phyloP scores from a whole-genome alignment of 306 rosid species.

The Quercus bicolor region DNA sequence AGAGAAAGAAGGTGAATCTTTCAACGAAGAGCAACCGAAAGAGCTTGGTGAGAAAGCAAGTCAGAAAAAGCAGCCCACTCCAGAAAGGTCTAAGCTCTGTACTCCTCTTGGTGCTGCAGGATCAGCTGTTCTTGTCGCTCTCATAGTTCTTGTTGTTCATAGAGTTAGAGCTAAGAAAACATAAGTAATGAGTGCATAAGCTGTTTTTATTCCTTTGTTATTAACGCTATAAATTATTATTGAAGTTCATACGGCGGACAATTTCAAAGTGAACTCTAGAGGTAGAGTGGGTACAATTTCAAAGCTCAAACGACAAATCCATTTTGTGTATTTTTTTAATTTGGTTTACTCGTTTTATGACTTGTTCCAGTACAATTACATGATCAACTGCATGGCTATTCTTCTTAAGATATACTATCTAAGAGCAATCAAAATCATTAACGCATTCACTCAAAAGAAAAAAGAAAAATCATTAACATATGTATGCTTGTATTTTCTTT shows the following conservation, averaged over 20 bases:
- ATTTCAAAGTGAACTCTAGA: not conserved
- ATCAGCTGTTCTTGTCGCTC: conserved; percentile 48
- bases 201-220: conserved; percentile 5
- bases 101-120: conserved; percentile 49
- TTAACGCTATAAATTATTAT: not conserved
- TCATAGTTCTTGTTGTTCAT: conserved; percentile 32
- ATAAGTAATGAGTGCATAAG: not conserved
- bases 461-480: no score
- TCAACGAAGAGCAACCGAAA: conserved; percentile 5
- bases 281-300: not conserved
- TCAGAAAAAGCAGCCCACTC: conserved; percentile 14
- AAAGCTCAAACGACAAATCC: not conserved
- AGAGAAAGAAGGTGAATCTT: conserved; percentile 10
- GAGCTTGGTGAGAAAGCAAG: conserved; percentile 24
- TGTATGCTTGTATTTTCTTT: no score
- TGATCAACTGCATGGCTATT: not conserved
- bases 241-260: not conserved
- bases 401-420: not conserved
- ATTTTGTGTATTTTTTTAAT: not conserved
- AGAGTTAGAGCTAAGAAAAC: conserved; percentile 32
- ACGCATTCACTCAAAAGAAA: no score
- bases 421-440: not conserved
- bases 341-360: not conserved
- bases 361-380: not conserved
- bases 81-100: conserved; percentile 23